Evolutionary conservation across 2,329 filamentous ascomycete species (phyloP), one percentile per base, ranked within the genome.

Genomic region (Trichoderma cornu-damae): DNA sequence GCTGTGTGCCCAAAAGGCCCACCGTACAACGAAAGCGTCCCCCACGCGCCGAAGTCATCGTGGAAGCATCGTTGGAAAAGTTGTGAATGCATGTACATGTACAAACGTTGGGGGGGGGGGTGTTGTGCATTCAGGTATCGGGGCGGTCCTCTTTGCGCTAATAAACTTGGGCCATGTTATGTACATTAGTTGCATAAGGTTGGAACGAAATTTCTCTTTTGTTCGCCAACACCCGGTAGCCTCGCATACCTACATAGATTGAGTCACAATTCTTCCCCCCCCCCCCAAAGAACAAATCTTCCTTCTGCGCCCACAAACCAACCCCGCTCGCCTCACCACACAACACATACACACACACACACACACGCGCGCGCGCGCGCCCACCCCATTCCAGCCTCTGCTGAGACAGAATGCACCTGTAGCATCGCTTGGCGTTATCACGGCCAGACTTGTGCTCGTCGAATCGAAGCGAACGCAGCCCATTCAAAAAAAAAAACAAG

Each of bases 261-360:
- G 57, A 59, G 51, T 59, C 57, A 59, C 52, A 37, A 53, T 56
- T n/a, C n/a, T n/a, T n/a, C n/a, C n/a, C n/a, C n/a, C n/a, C n/a
- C n/a, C n/a, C n/a, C 57, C 43, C 57, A 34, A 42, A 44, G 34
- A 20, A n/a, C n/a, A n/a, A n/a, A n/a, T n/a, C n/a, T 34, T 55
- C 42, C 47, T 56, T 49, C 49, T 34, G 51, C 51, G 42, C 40
- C 52, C 44, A 47, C 57, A 55, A 59, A 35, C 38, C 49, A 54
- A 59, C 57, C 52, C 57, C 57, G 57, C 57, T 44, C 51, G 46
- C 37, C 22, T 34, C 51, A 57, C 44, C 28, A 50, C 44, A 56
- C 49, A n/a, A n/a, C n/a, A n/a, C n/a, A n/a, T n/a, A n/a, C n/a
- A n/a, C n/a, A n/a, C n/a, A n/a, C n/a, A n/a, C n/a, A n/a, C n/a